Conservation (phyloP, 495 filamentous ascomycete genomes). For the Umbilicaria muhlenbergii region DNA sequence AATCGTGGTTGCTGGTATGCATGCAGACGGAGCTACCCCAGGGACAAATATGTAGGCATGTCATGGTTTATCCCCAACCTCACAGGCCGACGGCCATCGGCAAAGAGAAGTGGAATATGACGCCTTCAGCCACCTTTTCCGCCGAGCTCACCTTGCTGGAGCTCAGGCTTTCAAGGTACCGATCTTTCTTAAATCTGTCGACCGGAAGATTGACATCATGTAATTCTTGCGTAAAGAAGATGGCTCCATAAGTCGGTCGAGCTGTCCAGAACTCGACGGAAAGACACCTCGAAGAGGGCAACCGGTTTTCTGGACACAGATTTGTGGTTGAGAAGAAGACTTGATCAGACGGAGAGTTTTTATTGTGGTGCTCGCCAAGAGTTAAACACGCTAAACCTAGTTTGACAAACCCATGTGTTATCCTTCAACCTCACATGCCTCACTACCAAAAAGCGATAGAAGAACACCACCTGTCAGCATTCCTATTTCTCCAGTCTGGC, state of each 20-base stretch:
- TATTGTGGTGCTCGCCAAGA: constrained; percentile 11
- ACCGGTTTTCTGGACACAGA: constrained; percentile 72
- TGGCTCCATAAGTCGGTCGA: constrained; percentile 77
- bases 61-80: constrained; percentile 78
- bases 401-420: constrained; percentile 5
- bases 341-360: constrained; percentile 11
- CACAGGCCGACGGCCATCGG: constrained; percentile 69
- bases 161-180: constrained; percentile 39
- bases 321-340: constrained; percentile 35
- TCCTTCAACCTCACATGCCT: constrained; percentile 10
- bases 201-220: constrained; percentile 77
- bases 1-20: too few species aligned
- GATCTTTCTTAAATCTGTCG: constrained; percentile 83
- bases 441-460: constrained; percentile 4
- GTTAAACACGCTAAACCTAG: constrained; percentile 18
- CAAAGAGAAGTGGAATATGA: constrained; percentile 79
- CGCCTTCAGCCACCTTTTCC: constrained; percentile 43
- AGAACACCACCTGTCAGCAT: constrained; percentile 1
- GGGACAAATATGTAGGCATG: constrained; percentile 43
- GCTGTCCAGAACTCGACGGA: constrained; percentile 69
- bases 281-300: constrained; percentile 35
- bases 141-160: constrained; percentile 59
- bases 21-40: too few species aligned
- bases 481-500: not conserved
- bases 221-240: constrained; percentile 25